Base-by-base conservation (phyloP, 2,329 filamentous ascomycete genomes). In the Fusarium sp. region DNA sequence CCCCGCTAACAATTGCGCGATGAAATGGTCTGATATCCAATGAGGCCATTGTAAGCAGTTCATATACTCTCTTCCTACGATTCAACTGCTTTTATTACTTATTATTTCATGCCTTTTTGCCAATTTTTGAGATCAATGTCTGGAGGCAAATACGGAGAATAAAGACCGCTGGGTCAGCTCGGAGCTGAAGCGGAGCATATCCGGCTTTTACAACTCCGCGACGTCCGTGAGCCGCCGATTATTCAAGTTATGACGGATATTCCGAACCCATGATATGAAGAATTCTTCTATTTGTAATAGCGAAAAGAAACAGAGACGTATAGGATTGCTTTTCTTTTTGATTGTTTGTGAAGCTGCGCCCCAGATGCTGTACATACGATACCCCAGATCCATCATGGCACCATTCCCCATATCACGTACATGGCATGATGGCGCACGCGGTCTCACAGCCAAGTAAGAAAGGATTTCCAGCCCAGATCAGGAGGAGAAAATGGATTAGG, bases 1-100 rank as follows among this genome's bases (percentile, higher is more conserved):
- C 60, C 53, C 51, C 65, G 47, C 66, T 52, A 59, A 47, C 52
- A 56, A 55, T 70, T 72, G 60, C 59, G 63, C 68, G 55, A 55
- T 58, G 53, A 50, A 64, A 60, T 75, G 73, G 73, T 64, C 55
- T 73, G 73, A 75, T 63, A 52, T 25, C 50, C 53, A 30, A 61
- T 42, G 55, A 61, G 40, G 44, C 42, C 16, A 16, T 32, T 34
- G 18, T 22, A 25, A 34, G 42, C 42, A 32, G 46, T 22, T 24
- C 42, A 44, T 18, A 12, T 15, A 30, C 3, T 44, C 15, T n/a
- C n/a, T n/a, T n/a, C 12, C 4, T 46, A 1, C 14, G 25, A 22
- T 12, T 0, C 3, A 40, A 40, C 18, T 34, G 11, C 38, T 30
- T 29, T 29, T 27, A 8, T 25, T 54, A 10, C 16, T n/a, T 32